phyloP scores from a whole-genome alignment of 2,329 filamentous ascomycete species.

The Pestalotiopsis sp. region DNA sequence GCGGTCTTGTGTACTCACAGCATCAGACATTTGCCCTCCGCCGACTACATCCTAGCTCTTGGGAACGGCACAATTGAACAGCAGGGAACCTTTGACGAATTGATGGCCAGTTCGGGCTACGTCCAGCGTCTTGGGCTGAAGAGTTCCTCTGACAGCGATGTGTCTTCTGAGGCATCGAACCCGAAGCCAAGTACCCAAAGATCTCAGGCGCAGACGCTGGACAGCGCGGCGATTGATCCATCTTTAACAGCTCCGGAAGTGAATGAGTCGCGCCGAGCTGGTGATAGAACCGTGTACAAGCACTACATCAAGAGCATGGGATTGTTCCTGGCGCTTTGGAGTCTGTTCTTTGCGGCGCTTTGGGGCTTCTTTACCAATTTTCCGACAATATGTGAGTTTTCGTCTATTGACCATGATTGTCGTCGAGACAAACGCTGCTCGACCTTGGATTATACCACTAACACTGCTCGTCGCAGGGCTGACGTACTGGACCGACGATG shows the following conservation, averaged over 20 bases:
- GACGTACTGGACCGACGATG: slow-evolving; percentile 25
- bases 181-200: background rate
- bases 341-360: slow-evolving; percentile 18
- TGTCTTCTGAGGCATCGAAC: slow-evolving; percentile 12
- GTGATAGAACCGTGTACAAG: slow-evolving; percentile 25
- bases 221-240: slow-evolving; percentile 8
- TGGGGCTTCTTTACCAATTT: slow-evolving; percentile 26
- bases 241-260: slow-evolving; percentile 1
- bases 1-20: slow-evolving; percentile 42
- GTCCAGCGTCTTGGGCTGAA: slow-evolving; percentile 23
- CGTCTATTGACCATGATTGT: no score
- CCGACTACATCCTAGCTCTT: slow-evolving; percentile 51
- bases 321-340: slow-evolving; percentile 6
- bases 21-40: slow-evolving; percentile 39
- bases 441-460: background rate
- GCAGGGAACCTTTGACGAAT: slow-evolving; percentile 41
- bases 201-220: background rate
- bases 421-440: background rate
- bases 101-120: slow-evolving; percentile 32
- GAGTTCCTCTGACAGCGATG: slow-evolving; percentile 16
- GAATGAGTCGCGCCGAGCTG: slow-evolving; percentile 18
- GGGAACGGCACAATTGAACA: slow-evolving; percentile 44
- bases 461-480: slow-evolving; percentile 17
- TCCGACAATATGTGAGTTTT: slow-evolving; percentile 21
- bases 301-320: slow-evolving; percentile 28